Base-by-base conservation (phyloP, 371 early-diverging fungal genomes). In the Apophysomyces elegans region DNA sequence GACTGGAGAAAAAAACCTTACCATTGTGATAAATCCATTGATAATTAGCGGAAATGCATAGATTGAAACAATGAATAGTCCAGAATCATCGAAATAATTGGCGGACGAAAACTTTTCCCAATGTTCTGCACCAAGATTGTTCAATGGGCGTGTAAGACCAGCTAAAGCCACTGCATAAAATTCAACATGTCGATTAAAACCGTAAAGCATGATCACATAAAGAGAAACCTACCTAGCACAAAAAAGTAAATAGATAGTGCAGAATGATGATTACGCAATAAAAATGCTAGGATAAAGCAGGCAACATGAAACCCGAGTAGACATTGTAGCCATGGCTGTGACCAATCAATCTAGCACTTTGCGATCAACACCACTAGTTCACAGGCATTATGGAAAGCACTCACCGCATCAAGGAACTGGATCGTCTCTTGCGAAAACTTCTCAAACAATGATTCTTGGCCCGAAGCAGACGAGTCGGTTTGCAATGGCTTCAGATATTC, bases 61-160 rank as follows among this genome's bases (percentile, higher is more conserved):
- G 5, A 81, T 65, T 8, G 74, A 64, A 1, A 78, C 78, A 45
- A 76, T 72, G 64, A 85, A 83, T 43, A 79, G 36, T 7, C 85
- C 85, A 7, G 71, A 69, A 4, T 62, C 61, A 56, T 85, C 85
- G 67, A 85, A 85, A 58, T 85, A 83, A 58, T 77, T 63, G 13
- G 73, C 61, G 2, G 72, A 68, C 3, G 82, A 70, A 62, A 85
- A 81, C 0, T 35, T 26, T 7, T 66, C 41, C 76, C 80, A 79
- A 44, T 83, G 64, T 18, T 60, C 58, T 6, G 73, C 59, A 32
- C 73, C 74, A 6, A 83, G 61, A n/a, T 39, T n/a, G 67, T 85
- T 85, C 26, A 85, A 60, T 12, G 75, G 69, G 21, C 73, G 71
- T 26, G 80, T 70, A 45, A 76, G 61, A 13, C 67, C 71, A 7